Conservation (phyloP, 1,284 basidiomycete species). For the Tilletia caries region DNA sequence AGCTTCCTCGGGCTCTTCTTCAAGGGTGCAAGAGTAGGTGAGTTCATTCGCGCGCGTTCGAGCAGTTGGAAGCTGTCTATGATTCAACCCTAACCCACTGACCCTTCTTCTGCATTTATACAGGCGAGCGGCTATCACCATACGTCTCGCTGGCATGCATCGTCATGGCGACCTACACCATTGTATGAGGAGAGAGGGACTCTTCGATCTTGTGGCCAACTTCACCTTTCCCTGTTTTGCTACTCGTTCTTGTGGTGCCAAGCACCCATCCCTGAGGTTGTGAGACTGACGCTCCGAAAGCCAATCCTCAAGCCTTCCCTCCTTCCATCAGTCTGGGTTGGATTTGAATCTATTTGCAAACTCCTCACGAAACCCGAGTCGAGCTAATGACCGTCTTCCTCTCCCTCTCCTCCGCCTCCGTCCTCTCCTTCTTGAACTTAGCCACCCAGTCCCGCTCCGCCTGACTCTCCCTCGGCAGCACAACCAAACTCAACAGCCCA, state of each 20-base stretch:
- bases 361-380: background rate
- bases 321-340: too few species aligned
- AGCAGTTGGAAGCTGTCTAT: too few species aligned
- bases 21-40: conserved; percentile 50
- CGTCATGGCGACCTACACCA: conserved; percentile 48
- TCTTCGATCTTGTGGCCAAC: too few species aligned
- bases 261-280: too few species aligned
- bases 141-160: conserved; percentile 51
- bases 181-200: conserved; percentile 28
- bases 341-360: background rate
- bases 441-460: conserved; percentile 78
- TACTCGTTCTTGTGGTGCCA: too few species aligned
- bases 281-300: too few species aligned
- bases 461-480: conserved; percentile 75
- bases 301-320: too few species aligned
- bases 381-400: conserved; percentile 8
- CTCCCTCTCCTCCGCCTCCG: conserved; percentile 10
- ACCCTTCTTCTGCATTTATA: background rate
- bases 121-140: conserved; percentile 50
- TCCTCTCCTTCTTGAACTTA: conserved; percentile 68
- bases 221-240: too few species aligned
- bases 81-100: too few species aligned
- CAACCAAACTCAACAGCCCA: conserved; percentile 78
- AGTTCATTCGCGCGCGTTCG: background rate
- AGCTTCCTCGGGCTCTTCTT: conserved; percentile 50